Evolutionary conservation across 78 protist species (phyloP).

Genomic region (Diacronema lutheri): DNA sequence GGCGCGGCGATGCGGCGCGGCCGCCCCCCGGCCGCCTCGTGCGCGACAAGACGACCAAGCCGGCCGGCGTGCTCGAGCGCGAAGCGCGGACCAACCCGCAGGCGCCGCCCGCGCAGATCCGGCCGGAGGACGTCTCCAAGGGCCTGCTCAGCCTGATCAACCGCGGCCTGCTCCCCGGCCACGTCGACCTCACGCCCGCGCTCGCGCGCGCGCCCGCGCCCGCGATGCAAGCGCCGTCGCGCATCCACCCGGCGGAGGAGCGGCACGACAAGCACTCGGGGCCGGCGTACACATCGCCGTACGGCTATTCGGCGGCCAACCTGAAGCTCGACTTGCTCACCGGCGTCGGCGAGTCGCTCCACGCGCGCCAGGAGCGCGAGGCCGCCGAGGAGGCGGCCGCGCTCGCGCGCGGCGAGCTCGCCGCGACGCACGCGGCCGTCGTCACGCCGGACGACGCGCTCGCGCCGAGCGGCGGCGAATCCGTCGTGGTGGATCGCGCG

Average conservation of each 20-base stretch:
- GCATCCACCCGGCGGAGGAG: not conserved
- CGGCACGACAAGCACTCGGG: not conserved
- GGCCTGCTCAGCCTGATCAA: not conserved
- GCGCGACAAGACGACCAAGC: too few relatives aligned
- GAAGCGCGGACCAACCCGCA: not conserved
- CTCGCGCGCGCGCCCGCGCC: not conserved
- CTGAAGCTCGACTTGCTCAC: not conserved
- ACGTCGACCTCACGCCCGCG: conserved; percentile 3
- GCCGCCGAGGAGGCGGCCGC: not conserved
- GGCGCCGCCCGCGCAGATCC: not conserved
- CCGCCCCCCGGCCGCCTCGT: not conserved
- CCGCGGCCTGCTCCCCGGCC: not conserved
- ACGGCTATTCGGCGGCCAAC: not conserved
- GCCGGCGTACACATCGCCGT: not conserved
- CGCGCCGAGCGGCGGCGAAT: too few relatives aligned
- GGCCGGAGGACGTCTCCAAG: not conserved
- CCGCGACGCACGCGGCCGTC: not conserved
- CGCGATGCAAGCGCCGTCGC: not conserved
- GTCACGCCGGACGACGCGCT: not conserved
- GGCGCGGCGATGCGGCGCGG: not conserved
- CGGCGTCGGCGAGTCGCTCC: not conserved
- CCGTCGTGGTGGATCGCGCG: not conserved
- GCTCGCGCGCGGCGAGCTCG: not conserved
- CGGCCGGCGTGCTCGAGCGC: not conserved
- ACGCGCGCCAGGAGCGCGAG: too few relatives aligned